A percentile compares a stretch with the other conserved stretches of the same genome.
These are phyloP conservation scores for Daldinia caldariorum DNA, from an alignment of 495 filamentous ascomycete genomes.

Conservation along the genomic window DNA sequence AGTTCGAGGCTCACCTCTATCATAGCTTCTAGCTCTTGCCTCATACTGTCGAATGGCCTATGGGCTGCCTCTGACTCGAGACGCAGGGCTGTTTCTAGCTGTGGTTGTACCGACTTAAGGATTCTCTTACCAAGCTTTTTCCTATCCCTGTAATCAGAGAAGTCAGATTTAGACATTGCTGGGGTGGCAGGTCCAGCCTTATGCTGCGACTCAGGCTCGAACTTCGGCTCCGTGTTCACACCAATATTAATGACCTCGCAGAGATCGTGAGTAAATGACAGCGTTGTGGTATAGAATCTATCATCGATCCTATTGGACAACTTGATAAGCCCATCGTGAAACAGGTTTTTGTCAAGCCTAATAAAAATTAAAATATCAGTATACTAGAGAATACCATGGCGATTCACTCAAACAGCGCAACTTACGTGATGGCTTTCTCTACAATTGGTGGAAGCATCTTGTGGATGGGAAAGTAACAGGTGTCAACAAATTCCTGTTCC, in stretches of 20 bases:
- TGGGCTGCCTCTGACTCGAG: slow-evolving; percentile 82
- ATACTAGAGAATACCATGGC: neutral
- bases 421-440: slow-evolving; percentile 77
- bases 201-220: slow-evolving; percentile 35
- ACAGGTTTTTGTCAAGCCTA: slow-evolving; percentile 81
- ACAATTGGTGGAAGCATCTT: slow-evolving; percentile 81
- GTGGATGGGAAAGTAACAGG: slow-evolving; percentile 87
- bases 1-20: slow-evolving; percentile 67
- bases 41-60: slow-evolving; percentile 72
- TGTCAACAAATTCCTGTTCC: slow-evolving; percentile 80
- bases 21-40: slow-evolving; percentile 77
- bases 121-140: slow-evolving; percentile 82
- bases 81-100: slow-evolving; percentile 77
- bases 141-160: slow-evolving; percentile 56
- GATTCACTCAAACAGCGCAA: slow-evolving; percentile 24
- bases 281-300: slow-evolving; percentile 77
- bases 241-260: slow-evolving; percentile 73
- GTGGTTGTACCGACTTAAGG: slow-evolving; percentile 78
- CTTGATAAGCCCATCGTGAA: slow-evolving; percentile 69
- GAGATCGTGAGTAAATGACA: slow-evolving; percentile 78
- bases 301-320: slow-evolving; percentile 73
- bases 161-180: slow-evolving; percentile 50
- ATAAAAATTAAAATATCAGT: slow-evolving; percentile 39
- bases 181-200: slow-evolving; percentile 42
- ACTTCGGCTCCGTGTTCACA: slow-evolving; percentile 60